A percentile compares a stretch with the other conserved stretches of the same genome.
Conservation (phyloP, 192 early-diverging fungal genomes). For the Chytriomyces sp. region DNA sequence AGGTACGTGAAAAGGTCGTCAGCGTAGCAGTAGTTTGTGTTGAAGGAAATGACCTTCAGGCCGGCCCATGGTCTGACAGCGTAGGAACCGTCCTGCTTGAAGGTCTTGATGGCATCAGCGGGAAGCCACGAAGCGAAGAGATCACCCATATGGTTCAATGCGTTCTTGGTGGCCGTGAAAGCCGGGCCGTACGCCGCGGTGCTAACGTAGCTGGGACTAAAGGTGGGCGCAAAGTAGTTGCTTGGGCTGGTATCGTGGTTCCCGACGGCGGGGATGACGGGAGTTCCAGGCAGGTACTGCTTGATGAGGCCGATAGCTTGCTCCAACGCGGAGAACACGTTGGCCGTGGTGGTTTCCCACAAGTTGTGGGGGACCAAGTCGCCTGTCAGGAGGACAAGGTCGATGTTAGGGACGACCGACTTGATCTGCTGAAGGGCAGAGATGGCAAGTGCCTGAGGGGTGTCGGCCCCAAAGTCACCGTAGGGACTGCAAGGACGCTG, state of each 20-base stretch:
- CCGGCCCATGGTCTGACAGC: constrained; percentile 46
- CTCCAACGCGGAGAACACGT: constrained; percentile 46
- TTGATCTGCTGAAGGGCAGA: constrained; percentile 51
- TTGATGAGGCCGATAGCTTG: constrained; percentile 41
- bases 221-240: constrained; percentile 40
- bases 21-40: constrained; percentile 64
- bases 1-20: constrained; percentile 59
- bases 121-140: constrained; percentile 46
- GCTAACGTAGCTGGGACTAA: neutral
- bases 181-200: constrained; percentile 33
- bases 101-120: constrained; percentile 35
- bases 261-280: constrained; percentile 46
- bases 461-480: constrained; percentile 35
- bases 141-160: constrained; percentile 51
- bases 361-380: constrained; percentile 61
- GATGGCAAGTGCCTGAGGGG: constrained; percentile 47
- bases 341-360: constrained; percentile 46
- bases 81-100: constrained; percentile 55
- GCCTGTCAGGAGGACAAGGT: constrained; percentile 57
- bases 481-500: constrained; percentile 27
- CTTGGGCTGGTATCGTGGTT: constrained; percentile 60
- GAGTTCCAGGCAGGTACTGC: constrained; percentile 37
- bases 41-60: constrained; percentile 53
- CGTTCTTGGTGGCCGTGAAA: constrained; percentile 51
- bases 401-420: constrained; percentile 39